Conservation (phyloP, 305 asterid species). For the Lippia alba region DNA sequence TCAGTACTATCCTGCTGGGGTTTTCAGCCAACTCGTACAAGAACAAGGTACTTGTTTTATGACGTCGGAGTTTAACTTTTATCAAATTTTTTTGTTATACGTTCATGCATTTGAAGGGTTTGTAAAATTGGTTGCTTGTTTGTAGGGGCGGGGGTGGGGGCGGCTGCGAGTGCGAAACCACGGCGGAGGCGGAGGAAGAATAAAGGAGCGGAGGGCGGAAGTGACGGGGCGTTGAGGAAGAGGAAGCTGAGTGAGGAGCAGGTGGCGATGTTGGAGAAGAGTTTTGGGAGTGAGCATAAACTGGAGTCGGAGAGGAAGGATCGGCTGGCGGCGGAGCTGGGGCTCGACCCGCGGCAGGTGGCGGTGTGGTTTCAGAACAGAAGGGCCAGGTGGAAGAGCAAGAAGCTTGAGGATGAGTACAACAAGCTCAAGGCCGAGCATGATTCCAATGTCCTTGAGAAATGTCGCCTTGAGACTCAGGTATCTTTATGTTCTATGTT, state of each 20-base stretch:
- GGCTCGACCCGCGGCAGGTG: conserved; percentile 81
- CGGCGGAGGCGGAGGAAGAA: conserved; percentile 61
- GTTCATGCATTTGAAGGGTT: conserved; percentile 19
- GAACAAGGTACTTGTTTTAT: conserved; percentile 45
- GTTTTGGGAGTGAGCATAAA: conserved; percentile 70
- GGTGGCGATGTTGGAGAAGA: conserved; percentile 52
- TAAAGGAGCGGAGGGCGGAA: conserved; percentile 40
- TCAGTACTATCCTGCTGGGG: conserved; percentile 52
- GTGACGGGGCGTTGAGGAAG: conserved; percentile 50
- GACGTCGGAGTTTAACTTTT: not conserved
- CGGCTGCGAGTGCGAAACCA: conserved; percentile 38
- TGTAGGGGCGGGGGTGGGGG: conserved; percentile 49
- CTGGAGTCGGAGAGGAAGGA: conserved; percentile 80
- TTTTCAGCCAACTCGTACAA: conserved; percentile 42
- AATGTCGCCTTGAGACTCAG: conserved; percentile 75
- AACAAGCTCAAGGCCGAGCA: conserved; percentile 51
- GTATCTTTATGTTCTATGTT: conserved; percentile 18
- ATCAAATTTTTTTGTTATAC: not conserved
- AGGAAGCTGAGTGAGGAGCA: conserved; percentile 77
- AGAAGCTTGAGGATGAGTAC: conserved; percentile 84
- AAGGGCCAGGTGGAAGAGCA: conserved; percentile 74
- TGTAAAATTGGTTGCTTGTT: not conserved
- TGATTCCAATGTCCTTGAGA: conserved; percentile 58
- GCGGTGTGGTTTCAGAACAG: conserved; percentile 91
- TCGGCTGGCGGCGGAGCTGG: conserved; percentile 71